These are phyloP conservation scores for Candolleomyces eurysporus DNA, from an alignment of 768 basidiomycete genomes.

Conservation along the genomic window DNA sequence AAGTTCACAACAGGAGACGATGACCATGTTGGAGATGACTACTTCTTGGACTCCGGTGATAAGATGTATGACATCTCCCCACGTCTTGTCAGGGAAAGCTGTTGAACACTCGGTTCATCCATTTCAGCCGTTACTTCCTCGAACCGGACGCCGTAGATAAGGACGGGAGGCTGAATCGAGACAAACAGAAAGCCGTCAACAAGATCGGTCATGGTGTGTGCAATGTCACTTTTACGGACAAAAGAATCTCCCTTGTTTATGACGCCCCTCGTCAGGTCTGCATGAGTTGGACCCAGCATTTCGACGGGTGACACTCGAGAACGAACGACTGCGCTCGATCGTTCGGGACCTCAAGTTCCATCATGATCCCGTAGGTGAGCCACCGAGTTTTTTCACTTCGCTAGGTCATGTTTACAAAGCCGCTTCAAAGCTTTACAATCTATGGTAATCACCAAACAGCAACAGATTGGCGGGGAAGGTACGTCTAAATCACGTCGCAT, in stretches of 20 bases:
- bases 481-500: slow-evolving; percentile 10
- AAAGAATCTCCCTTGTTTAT: background rate
- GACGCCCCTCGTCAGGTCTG: slow-evolving; percentile 47
- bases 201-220: slow-evolving; percentile 87
- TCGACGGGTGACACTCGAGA: slow-evolving; percentile 75
- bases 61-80: slow-evolving; percentile 59
- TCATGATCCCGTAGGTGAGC: slow-evolving; percentile 76
- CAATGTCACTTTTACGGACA: background rate
- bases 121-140: slow-evolving; percentile 73
- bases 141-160: slow-evolving; percentile 82
- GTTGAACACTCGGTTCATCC: background rate
- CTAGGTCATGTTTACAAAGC: background rate
- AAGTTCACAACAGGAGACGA: slow-evolving; percentile 83
- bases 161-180: slow-evolving; percentile 65
- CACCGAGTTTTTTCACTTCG: background rate
- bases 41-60: slow-evolving; percentile 89
- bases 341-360: slow-evolving; percentile 83
- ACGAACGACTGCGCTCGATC: slow-evolving; percentile 63
- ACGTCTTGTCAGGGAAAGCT: background rate
- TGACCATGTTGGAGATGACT: slow-evolving; percentile 85
- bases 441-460: slow-evolving; percentile 96
- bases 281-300: slow-evolving; percentile 86
- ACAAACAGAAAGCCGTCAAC: slow-evolving; percentile 82
- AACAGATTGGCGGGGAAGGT: slow-evolving; percentile 92
- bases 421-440: slow-evolving; percentile 53